Conservation (phyloP, 192 early-diverging fungal genomes). For the Gigaspora rosea region DNA sequence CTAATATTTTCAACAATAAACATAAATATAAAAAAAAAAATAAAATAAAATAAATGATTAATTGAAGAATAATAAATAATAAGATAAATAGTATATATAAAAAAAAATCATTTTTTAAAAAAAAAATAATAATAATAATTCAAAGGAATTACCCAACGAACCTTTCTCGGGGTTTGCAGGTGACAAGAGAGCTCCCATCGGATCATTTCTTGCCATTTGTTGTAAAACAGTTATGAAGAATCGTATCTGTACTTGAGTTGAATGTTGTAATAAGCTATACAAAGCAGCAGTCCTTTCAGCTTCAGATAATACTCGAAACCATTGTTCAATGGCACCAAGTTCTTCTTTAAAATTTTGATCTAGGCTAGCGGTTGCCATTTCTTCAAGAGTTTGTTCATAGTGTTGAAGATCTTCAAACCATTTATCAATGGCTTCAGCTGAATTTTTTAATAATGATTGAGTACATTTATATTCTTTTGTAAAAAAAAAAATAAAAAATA, state of each 20-base stretch:
- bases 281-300: conserved; percentile 91
- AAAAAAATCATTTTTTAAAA: neutral
- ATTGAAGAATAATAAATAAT: too few relatives aligned
- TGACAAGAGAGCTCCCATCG: conserved; percentile 59
- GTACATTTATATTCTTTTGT: too few relatives aligned
- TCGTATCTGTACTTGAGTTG: conserved; percentile 87
- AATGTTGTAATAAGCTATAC: conserved; percentile 89
- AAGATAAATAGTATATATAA: neutral
- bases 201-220: conserved; percentile 89
- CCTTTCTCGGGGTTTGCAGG: conserved; percentile 55
- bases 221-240: conserved; percentile 94
- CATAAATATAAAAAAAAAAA: too few relatives aligned
- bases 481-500: too few relatives aligned
- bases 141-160: conserved; percentile 27
- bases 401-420: conserved; percentile 92
- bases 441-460: neutral
- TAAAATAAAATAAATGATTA: too few relatives aligned
- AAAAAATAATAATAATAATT: neutral
- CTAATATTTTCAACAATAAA: conserved; percentile 13
- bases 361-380: conserved; percentile 79
- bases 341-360: conserved; percentile 89
- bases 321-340: conserved; percentile 89
- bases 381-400: conserved; percentile 90
- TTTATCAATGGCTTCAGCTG: conserved; percentile 77
- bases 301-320: conserved; percentile 89